phyloP scores from a whole-genome alignment of 257 asterid genomes.

The Plectranthus barbatus region DNA sequence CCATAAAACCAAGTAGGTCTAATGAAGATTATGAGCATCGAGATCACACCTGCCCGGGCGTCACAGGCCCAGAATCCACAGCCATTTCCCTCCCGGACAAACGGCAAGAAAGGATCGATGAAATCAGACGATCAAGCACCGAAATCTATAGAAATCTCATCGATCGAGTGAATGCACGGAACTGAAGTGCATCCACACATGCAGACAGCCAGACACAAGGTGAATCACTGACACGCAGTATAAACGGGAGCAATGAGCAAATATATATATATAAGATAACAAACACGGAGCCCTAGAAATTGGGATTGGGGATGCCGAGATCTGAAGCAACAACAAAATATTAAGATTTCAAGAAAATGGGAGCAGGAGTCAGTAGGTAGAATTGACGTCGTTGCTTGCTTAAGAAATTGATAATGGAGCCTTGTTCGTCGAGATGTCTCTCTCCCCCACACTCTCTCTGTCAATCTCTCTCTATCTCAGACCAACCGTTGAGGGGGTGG shows the following conservation, averaged over 20 bases:
- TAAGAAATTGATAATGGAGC: conserved; percentile 30
- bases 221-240: background rate
- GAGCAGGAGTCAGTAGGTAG: conserved; percentile 24
- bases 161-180: conserved; percentile 15
- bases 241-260: conserved; percentile 10
- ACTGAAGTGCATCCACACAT: conserved; percentile 11
- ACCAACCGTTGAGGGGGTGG: conserved; percentile 30
- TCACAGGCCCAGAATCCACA: conserved; percentile 50
- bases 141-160: conserved; percentile 26
- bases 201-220: no score
- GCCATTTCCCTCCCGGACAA: conserved; percentile 32
- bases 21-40: background rate
- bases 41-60: conserved; percentile 57
- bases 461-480: no score
- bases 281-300: conserved; percentile 5
- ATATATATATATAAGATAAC: conserved; percentile 1
- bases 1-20: background rate
- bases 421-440: conserved; percentile 29
- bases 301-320: conserved; percentile 33
- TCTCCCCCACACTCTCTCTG: background rate
- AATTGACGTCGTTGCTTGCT: conserved; percentile 58
- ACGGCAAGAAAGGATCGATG: background rate
- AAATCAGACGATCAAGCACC: conserved; percentile 16
- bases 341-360: background rate
- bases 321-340: conserved; percentile 40